Evolutionary conservation across 2,329 filamentous ascomycete species (phyloP).

Genomic region (Pestalotiopsis sp.): DNA sequence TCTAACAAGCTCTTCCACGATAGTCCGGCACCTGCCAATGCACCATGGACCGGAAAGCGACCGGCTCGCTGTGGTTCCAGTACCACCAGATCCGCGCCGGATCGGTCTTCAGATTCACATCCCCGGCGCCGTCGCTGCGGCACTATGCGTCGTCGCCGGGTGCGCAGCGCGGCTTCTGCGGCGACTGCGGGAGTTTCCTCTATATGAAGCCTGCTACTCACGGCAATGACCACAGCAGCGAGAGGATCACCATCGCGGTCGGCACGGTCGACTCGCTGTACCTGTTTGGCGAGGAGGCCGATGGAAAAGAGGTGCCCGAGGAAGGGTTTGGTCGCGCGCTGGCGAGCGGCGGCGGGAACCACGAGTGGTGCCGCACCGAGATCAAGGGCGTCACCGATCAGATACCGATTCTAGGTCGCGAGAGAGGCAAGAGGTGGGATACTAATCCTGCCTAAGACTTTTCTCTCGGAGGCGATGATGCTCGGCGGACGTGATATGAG

Average conservation of each 20-base stretch:
- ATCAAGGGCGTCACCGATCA: conserved; percentile 7
- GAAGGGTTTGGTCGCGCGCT: not conserved
- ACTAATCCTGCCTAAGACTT: not conserved
- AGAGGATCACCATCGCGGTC: not conserved
- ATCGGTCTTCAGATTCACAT: not conserved
- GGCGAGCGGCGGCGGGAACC: not conserved
- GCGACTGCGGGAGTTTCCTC: conserved; percentile 1
- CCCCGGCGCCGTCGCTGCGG: not conserved
- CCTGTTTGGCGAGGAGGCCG: conserved; percentile 8
- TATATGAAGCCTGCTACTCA: not conserved
- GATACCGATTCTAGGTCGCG: not conserved
- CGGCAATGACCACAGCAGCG: not conserved
- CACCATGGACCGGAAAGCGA: conserved; percentile 2
- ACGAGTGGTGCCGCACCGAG: conserved; percentile 7
- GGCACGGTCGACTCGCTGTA: conserved; percentile 3
- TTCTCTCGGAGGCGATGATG: too few relatives aligned
- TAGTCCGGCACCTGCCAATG: conserved; percentile 7
- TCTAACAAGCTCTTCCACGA: not conserved
- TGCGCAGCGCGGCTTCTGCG: not conserved
- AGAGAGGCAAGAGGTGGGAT: conserved; percentile 1
- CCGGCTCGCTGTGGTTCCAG: not conserved
- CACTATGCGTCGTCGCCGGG: not conserved
- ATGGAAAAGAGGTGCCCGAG: not conserved
- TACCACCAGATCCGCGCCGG: not conserved
- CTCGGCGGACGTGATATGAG: not conserved